Base-by-base conservation (phyloP, 2,329 filamentous ascomycete genomes). In the Penicillium sp. region DNA sequence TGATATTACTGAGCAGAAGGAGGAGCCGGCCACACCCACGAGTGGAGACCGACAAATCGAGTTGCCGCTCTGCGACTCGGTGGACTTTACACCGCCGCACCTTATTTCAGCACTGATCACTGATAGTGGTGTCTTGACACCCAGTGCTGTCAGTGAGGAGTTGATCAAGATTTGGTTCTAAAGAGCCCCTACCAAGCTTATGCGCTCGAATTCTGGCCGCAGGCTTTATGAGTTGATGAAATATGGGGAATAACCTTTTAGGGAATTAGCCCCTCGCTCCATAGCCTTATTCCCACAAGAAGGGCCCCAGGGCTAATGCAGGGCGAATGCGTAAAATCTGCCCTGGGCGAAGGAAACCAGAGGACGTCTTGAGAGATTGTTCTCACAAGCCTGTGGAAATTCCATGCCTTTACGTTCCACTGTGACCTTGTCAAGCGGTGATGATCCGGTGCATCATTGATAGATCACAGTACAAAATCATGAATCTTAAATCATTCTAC, bases 111-210 rank as follows among this genome's bases (percentile, higher is more conserved):
- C 82, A 2, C 78, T 87, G 60, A 85, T 86, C 61, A 87, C 84
- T 4, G 84, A 87, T 64, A 81, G 79, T 29, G 84, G 84, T 48
- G 82, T 86, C 2, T 70, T 85, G 53, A 81, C 84, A 6, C 83
- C 84, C 0, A 85, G 82, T 60, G 84, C 84, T 7, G 84, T 87
- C 34, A 85, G 83, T 53, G 84, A 86, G 67, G 83, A 86, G 67
- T 66, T 87, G 62, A 86, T 86, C 69, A 86, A 86, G 71, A 84
- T 86, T 49, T 78, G 75, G 75, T 78, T 77, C 53, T 77, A 64
- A 71, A 33, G 16, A 39, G 36, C 18, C 10, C 13, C 9, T 23
- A 23, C 36, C 10, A 39, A 39, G 23, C 41, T 28, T 26, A 9
- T 28, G 13, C 15, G 41, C 23, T 26, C 39, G 21, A 28, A 26